Percentiles rank a stretch among this genome's conserved stretches.
Conservation (phyloP, 345 rosid genomes). For the Turnera subulata region DNA sequence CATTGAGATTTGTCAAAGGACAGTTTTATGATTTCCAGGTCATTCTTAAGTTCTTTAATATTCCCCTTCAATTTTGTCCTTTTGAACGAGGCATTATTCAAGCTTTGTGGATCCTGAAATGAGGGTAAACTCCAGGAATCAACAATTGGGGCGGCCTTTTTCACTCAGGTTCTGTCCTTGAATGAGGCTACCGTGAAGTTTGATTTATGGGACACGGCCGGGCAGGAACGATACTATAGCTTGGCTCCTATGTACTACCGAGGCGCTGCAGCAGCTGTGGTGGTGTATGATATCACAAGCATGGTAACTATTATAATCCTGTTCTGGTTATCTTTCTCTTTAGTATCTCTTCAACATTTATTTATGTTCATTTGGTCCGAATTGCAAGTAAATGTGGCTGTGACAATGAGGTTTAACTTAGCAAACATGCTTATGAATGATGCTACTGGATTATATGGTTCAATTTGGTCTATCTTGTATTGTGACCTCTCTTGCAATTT, state of each 20-base stretch:
- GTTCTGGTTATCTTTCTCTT: background rate
- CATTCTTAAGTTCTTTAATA: background rate
- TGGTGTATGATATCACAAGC: constrained; percentile 74
- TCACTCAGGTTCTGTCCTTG: constrained; percentile 68
- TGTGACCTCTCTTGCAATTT: background rate
- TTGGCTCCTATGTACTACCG: constrained; percentile 88
- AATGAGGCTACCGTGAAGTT: constrained; percentile 65
- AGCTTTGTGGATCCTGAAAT: constrained; percentile 5
- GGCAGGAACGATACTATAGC: constrained; percentile 81
- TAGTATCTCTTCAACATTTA: too few species aligned
- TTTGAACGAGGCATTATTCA: background rate
- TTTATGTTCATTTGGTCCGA: too few species aligned
- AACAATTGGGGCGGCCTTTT: constrained; percentile 80
- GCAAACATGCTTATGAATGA: too few species aligned
- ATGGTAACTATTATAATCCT: constrained; percentile 32
- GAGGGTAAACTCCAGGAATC: constrained; percentile 45
- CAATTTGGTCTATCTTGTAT: too few species aligned
- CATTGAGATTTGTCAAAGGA: constrained; percentile 70
- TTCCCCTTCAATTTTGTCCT: background rate
- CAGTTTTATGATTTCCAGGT: constrained; percentile 77
- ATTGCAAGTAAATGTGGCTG: too few species aligned
- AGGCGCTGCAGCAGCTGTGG: constrained; percentile 82
- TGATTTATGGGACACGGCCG: constrained; percentile 86
- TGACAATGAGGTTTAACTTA: too few species aligned
- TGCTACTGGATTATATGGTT: too few species aligned